A percentile compares a stretch with the other conserved stretches of the same genome.
Conservation (phyloP, 257 asterid species). For the Phtheirospermum japonicum region DNA sequence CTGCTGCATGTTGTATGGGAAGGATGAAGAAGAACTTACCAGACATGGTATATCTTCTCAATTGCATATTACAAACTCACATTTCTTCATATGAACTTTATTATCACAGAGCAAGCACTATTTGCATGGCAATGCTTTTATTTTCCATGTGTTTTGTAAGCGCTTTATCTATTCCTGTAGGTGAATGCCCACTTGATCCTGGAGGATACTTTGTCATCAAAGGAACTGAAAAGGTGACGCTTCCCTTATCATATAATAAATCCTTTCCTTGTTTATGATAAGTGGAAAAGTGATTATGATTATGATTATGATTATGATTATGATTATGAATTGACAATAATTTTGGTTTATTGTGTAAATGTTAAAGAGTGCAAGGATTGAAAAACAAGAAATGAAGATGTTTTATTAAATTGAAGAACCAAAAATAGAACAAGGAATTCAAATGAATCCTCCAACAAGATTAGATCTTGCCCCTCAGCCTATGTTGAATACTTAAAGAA, state of each 20-base stretch:
- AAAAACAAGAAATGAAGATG: too few relatives aligned
- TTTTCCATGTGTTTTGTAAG: not conserved
- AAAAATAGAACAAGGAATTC: too few relatives aligned
- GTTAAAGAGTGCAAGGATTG: not conserved
- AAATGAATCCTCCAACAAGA: too few relatives aligned
- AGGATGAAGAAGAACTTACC: conserved; percentile 91
- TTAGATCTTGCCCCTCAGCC: too few relatives aligned
- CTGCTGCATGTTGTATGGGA: conserved; percentile 64
- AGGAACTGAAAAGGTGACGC: conserved; percentile 85
- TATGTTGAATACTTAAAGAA: too few relatives aligned
- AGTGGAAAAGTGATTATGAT: conserved; percentile 2
- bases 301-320: conserved; percentile 11
- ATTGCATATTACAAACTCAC: conserved; percentile 19
- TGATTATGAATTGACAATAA: not conserved
- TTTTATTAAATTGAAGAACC: too few relatives aligned
- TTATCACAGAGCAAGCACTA: conserved; percentile 18
- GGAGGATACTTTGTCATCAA: conserved; percentile 92
- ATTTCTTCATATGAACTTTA: conserved; percentile 9
- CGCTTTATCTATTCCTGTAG: conserved; percentile 37
- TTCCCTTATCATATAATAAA: conserved; percentile 17
- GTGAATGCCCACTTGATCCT: conserved; percentile 99
- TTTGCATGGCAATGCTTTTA: conserved; percentile 9
- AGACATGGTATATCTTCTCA: conserved; percentile 48
- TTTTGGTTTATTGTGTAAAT: conserved; percentile 7
- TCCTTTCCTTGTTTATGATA: conserved; percentile 27